A percentile compares a stretch with the other conserved stretches of the same genome.
Evolutionary conservation across 441 rosid species (phyloP).

Genomic region (Biscutella laevigata): DNA sequence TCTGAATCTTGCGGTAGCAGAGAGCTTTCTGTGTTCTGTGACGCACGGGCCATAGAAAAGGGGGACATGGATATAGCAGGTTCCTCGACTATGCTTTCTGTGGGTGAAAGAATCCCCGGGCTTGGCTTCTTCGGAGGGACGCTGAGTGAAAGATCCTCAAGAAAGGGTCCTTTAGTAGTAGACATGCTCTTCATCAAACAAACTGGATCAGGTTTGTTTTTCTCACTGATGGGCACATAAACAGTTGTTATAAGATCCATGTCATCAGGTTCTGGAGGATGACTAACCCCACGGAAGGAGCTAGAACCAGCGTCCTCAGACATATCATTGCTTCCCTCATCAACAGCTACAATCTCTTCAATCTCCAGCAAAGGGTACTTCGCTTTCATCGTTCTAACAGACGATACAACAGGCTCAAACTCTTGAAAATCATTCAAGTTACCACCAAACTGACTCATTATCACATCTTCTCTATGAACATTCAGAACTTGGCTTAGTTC

Average conservation of each 20-base stretch:
- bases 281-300: conserved; percentile 80
- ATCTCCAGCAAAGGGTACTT: conserved; percentile 41
- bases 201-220: conserved; percentile 50
- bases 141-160: conserved; percentile 68
- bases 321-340: conserved; percentile 43
- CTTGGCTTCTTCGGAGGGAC: conserved; percentile 54
- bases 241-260: conserved; percentile 63
- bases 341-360: conserved; percentile 33
- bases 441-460: conserved; percentile 23
- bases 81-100: conserved; percentile 64
- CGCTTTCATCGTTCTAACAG: conserved; percentile 51
- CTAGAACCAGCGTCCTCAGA: conserved; percentile 63
- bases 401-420: conserved; percentile 35
- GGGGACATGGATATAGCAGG: conserved; percentile 37
- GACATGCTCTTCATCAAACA: conserved; percentile 55
- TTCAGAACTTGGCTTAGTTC: conserved; percentile 42
- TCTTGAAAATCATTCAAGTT: conserved; percentile 29
- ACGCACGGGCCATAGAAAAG: conserved; percentile 45
- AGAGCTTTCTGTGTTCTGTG: conserved; percentile 54
- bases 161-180: conserved; percentile 59
- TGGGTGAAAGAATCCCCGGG: conserved; percentile 43
- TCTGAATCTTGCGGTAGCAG: conserved; percentile 55
- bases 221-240: conserved; percentile 55
- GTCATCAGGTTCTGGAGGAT: conserved; percentile 86
- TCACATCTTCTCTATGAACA: conserved; percentile 47